These are phyloP conservation scores for Aspergillus sp. DNA, from an alignment of 2,329 filamentous ascomycete genomes.

Conservation along the genomic window DNA sequence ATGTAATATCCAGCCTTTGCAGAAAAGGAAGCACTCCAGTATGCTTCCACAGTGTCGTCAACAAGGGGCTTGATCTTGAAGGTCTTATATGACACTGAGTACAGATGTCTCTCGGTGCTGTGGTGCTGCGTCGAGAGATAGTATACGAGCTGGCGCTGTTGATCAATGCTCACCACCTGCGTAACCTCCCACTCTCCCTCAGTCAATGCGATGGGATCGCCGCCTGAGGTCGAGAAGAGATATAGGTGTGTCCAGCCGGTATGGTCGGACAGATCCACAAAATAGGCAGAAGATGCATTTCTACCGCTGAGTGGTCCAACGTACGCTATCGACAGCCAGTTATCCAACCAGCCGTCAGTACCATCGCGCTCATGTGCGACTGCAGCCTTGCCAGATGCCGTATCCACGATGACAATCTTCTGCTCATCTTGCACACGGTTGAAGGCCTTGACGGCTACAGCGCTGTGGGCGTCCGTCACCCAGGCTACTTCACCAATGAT, in stretches of 20 bases:
- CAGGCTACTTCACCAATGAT: conserved; percentile 68
- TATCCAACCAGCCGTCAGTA: conserved; percentile 62
- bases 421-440: conserved; percentile 68
- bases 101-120: conserved; percentile 67
- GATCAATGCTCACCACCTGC: conserved; percentile 60
- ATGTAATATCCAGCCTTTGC: conserved; percentile 64
- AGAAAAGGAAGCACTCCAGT: conserved; percentile 67
- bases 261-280: conserved; percentile 66
- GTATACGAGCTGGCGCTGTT: conserved; percentile 57
- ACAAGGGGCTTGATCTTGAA: conserved; percentile 60
- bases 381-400: conserved; percentile 46
- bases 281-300: conserved; percentile 48
- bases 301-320: conserved; percentile 35
- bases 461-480: conserved; percentile 62
- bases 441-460: conserved; percentile 64
- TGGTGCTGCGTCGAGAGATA: conserved; percentile 65
- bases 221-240: conserved; percentile 59
- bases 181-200: conserved; percentile 66
- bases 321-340: conserved; percentile 45
- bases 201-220: conserved; percentile 59
- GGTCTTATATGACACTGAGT: conserved; percentile 60
- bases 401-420: conserved; percentile 61
- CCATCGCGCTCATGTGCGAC: conserved; percentile 59
- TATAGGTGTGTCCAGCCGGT: conserved; percentile 68
- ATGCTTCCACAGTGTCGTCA: conserved; percentile 58